Percentiles rank a stretch among this genome's conserved stretches.
These are phyloP conservation scores for Thalassiosira exigua DNA, from an alignment of 352 stramenopile genomes.

Conservation along the genomic window DNA sequence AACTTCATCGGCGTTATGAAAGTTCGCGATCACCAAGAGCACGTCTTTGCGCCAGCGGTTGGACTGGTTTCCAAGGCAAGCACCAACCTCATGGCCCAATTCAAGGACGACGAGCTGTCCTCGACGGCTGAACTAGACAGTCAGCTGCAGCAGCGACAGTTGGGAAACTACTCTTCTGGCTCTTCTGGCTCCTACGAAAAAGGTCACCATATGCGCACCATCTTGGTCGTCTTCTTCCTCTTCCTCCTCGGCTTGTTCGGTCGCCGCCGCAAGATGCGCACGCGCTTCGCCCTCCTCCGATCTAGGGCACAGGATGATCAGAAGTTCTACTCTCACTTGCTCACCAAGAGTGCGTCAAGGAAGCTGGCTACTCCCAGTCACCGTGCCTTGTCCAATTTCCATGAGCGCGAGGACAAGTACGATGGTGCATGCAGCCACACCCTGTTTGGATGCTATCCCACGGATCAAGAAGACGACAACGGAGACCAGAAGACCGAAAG, in stretches of 20 bases:
- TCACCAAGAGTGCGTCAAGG: conserved; percentile 35
- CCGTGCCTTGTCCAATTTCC: conserved; percentile 52
- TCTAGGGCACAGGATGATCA: conserved; percentile 80
- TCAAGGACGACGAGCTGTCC: conserved; percentile 25
- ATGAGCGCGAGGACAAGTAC: conserved; percentile 75
- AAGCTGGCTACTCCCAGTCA: conserved; percentile 37
- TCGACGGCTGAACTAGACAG: neutral
- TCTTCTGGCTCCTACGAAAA: conserved; percentile 4
- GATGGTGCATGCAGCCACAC: conserved; percentile 81
- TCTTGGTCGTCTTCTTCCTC: conserved; percentile 63
- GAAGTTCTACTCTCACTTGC: conserved; percentile 66
- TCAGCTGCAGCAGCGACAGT: too few relatives aligned
- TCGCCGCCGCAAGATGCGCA: conserved; percentile 75
- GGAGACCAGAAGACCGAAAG: conserved; percentile 50
- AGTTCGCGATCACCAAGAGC: conserved; percentile 69
- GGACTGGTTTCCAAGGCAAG: conserved; percentile 39
- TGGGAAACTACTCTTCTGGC: too few relatives aligned
- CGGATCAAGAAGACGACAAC: conserved; percentile 69
- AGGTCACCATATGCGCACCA: conserved; percentile 33
- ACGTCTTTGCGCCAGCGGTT: conserved; percentile 64
- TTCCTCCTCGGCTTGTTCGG: conserved; percentile 76
- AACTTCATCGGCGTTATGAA: conserved; percentile 74
- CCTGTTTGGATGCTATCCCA: conserved; percentile 80
- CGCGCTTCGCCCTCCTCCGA: conserved; percentile 73
- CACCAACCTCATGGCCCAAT: conserved; percentile 35